Conservation (phyloP, 1,284 basidiomycete genomes). For the Apiotrichum brassicae region DNA sequence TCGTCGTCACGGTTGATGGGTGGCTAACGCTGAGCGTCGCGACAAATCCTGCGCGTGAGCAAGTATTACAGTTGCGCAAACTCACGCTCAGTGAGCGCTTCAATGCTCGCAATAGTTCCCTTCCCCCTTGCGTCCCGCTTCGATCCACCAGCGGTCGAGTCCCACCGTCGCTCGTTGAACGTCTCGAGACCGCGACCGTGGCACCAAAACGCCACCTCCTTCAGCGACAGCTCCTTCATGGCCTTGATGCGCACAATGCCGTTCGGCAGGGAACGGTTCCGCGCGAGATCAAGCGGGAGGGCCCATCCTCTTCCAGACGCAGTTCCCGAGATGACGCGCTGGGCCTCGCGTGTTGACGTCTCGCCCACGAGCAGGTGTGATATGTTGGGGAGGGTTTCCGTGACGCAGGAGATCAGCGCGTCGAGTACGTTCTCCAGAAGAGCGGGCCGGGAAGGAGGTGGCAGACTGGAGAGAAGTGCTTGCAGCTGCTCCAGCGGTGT, state of each 20-base stretch:
- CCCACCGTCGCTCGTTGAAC: slow-evolving; percentile 67
- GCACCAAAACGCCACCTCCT: slow-evolving; percentile 56
- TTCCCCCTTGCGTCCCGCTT: slow-evolving; percentile 51
- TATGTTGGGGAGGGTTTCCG: slow-evolving; percentile 53
- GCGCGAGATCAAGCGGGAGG: slow-evolving; percentile 63
- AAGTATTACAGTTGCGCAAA: neutral
- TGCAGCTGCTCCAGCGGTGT: slow-evolving; percentile 54
- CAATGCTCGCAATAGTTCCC: slow-evolving; percentile 51
- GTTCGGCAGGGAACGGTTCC: slow-evolving; percentile 27
- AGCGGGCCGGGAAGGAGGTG: slow-evolving; percentile 67
- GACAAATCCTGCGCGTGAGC: slow-evolving; percentile 61
- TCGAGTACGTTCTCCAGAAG: slow-evolving; percentile 59
- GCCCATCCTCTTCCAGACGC: slow-evolving; percentile 73
- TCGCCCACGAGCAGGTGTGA: slow-evolving; percentile 77
- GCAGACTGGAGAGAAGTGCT: slow-evolving; percentile 61
- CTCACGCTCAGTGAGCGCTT: slow-evolving; percentile 65
- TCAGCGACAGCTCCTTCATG: slow-evolving; percentile 67
- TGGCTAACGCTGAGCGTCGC: slow-evolving; percentile 71
- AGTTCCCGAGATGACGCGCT: slow-evolving; percentile 67
- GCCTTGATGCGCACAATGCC: slow-evolving; percentile 61
- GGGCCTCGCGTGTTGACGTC: slow-evolving; percentile 69
- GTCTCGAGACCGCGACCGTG: slow-evolving; percentile 45
- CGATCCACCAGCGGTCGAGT: slow-evolving; percentile 23
- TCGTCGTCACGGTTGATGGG: slow-evolving; percentile 82
- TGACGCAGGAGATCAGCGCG: slow-evolving; percentile 64